Base-by-base conservation (phyloP, 1,284 basidiomycete genomes). In the Afroboletus lepidellus region DNA sequence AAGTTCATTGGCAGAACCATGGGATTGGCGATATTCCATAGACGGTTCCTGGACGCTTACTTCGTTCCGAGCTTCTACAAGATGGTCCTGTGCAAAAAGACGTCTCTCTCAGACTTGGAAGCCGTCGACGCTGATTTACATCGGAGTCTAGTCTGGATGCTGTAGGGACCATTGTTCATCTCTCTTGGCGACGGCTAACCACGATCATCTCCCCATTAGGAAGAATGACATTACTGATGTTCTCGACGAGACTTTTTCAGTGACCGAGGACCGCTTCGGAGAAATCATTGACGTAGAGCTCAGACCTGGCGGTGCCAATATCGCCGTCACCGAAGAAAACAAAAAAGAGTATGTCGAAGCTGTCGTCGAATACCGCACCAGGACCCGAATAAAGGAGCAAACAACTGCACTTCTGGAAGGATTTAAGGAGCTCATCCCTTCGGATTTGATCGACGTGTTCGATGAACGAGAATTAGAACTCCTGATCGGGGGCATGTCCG, bases 51-150 rank as follows among this genome's bases (percentile, higher is more conserved):
- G 50, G 97, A 99, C 66, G 95, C 96, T 41, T 99, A 99, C 79
- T 99, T 99, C 69, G 96, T 99, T 57, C 88, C 94, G 43, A 94
- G 92, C 60, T 96, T 99, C 80, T 99, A 99, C 81, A 99, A 99
- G 82, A 98, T 96, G 94, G 93, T 96, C 51, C 74, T 98, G 33
- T 85, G 85, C 63, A 97, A 96, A 77, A 87, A 87, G 64, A 85
- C 94, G 60, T 78, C 84, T 1, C 71, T 97, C 34, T 78, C 82
- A n/a, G 95, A 97, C 72, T 75, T 98, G 57, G 94, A 97, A 74
- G 85, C 86, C 54, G 89, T 97, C 38, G 94, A 96, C 70, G 85
- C 89, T 6, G 93, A 94, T 60, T 76, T 98, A 55, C 88, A 94
- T 73, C 84, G 95, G 45, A 94, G 94, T 58, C 73, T 99, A 60